Conservation (phyloP, 2,329 filamentous ascomycete species). For the Curvularia spicifera region DNA sequence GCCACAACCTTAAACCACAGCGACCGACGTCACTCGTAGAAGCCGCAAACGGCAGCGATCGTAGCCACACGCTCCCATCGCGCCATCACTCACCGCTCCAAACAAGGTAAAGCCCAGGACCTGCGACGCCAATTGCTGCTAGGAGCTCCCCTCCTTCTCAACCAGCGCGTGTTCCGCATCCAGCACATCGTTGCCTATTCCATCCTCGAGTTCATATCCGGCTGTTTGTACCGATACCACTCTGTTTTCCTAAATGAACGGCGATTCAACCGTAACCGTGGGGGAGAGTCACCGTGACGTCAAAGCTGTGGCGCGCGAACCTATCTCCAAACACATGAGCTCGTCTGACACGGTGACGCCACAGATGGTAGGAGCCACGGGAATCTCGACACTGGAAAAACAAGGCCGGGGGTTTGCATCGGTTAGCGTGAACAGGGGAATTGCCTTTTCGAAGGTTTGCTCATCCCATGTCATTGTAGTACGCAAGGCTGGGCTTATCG, state of each 20-base stretch:
- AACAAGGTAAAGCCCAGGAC: not conserved
- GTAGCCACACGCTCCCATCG: not conserved
- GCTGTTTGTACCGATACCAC: not conserved
- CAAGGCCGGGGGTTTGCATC: no score
- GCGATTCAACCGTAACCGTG: not conserved
- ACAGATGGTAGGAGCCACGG: not conserved
- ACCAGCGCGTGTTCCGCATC: not conserved
- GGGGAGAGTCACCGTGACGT: not conserved
- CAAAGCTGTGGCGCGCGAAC: not conserved
- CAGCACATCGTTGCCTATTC: not conserved
- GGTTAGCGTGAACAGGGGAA: no score
- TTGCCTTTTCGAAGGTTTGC: no score
- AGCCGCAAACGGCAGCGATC: conserved; percentile 14
- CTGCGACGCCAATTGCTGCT: not conserved
- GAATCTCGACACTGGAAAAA: not conserved
- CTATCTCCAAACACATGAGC: not conserved
- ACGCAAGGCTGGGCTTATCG: no score
- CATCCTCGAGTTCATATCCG: not conserved
- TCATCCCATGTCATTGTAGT: no score
- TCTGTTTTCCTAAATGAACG: not conserved
- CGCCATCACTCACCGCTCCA: not conserved
- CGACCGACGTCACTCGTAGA: conserved; percentile 16
- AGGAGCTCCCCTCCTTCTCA: not conserved
- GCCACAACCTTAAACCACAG: conserved; percentile 26
- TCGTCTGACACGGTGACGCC: not conserved